Conservation (phyloP, 345 rosid species). For the Brassica carinata region DNA sequence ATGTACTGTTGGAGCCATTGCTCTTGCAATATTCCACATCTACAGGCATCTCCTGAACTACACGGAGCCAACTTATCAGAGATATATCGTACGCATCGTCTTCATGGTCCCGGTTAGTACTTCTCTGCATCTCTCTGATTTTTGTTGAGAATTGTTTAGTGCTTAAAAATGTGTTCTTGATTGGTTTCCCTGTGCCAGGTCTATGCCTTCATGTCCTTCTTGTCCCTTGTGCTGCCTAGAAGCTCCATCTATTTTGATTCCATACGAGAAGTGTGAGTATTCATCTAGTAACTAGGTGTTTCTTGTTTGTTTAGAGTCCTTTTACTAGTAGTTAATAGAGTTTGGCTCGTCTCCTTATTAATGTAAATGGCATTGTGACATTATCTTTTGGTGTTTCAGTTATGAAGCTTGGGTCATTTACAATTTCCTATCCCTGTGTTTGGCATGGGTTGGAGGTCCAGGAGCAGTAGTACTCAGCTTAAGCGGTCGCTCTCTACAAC, state of each 20-base stretch:
- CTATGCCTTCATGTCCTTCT: conserved; percentile 90
- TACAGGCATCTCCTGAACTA: conserved; percentile 87
- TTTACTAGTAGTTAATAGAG: too few relatives aligned
- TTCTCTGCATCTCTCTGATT: background rate
- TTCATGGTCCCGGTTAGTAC: conserved; percentile 97
- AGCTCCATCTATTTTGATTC: conserved; percentile 92
- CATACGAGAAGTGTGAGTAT: conserved; percentile 91
- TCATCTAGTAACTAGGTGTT: too few relatives aligned
- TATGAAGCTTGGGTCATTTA: conserved; percentile 99
- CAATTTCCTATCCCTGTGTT: conserved; percentile 82
- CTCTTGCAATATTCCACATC: conserved; percentile 71
- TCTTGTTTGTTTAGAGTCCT: too few relatives aligned
- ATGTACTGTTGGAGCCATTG: conserved; percentile 72
- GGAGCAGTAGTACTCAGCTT: conserved; percentile 94
- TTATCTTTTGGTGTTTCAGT: conserved; percentile 50
- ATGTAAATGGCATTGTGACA: background rate
- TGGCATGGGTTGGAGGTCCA: conserved; percentile 99
- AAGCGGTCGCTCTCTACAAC: conserved; percentile 77
- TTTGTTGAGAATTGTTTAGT: background rate
- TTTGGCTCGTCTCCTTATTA: background rate
- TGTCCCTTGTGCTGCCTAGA: conserved; percentile 71
- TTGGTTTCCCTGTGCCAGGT: conserved; percentile 48
- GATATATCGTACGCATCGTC: conserved; percentile 90
- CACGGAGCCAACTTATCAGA: conserved; percentile 94
- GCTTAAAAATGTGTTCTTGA: background rate